Evolutionary conservation across 805 yeast species (phyloP).

Genomic region (Suhomyces sp.): DNA sequence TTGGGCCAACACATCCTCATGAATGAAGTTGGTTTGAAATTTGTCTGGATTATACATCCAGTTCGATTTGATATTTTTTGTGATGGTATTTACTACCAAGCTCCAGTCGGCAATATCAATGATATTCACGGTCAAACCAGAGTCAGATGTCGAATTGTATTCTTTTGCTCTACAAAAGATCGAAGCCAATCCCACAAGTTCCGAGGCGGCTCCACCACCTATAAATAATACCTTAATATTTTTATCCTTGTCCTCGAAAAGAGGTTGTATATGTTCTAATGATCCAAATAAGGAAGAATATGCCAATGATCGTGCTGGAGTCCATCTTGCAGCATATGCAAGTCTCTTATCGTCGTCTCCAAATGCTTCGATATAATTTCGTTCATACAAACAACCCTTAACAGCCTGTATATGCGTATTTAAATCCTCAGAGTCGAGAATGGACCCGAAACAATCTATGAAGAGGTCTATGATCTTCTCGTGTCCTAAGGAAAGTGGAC

Average conservation of each 20-base stretch:
- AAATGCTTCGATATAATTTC: conserved; percentile 74
- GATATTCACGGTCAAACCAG: conserved; percentile 47
- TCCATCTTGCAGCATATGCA: conserved; percentile 84
- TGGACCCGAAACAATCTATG: conserved; percentile 28
- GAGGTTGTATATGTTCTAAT: conserved; percentile 40
- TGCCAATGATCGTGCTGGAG: conserved; percentile 77
- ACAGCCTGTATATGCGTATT: conserved; percentile 59
- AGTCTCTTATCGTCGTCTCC: conserved; percentile 58
- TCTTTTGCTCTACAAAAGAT: conserved; percentile 48
- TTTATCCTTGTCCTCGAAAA: conserved; percentile 32
- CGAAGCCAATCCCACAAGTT: conserved; percentile 63
- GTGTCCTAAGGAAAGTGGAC: conserved; percentile 33
- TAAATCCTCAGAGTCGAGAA: conserved; percentile 36
- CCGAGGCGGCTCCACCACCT: conserved; percentile 93
- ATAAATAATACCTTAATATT: conserved; percentile 53
- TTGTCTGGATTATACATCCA: conserved; percentile 50
- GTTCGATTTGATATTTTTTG: conserved; percentile 41
- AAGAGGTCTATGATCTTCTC: conserved; percentile 38
- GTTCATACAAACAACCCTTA: conserved; percentile 63
- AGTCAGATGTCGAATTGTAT: conserved; percentile 28
- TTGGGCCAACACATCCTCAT: conserved; percentile 29
- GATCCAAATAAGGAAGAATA: conserved; percentile 66
- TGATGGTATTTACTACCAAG: conserved; percentile 46
- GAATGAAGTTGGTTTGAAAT: conserved; percentile 27
- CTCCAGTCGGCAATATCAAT: conserved; percentile 84